Conservation (phyloP, 1,139 yeast genomes). For the Candida neerlandica region DNA sequence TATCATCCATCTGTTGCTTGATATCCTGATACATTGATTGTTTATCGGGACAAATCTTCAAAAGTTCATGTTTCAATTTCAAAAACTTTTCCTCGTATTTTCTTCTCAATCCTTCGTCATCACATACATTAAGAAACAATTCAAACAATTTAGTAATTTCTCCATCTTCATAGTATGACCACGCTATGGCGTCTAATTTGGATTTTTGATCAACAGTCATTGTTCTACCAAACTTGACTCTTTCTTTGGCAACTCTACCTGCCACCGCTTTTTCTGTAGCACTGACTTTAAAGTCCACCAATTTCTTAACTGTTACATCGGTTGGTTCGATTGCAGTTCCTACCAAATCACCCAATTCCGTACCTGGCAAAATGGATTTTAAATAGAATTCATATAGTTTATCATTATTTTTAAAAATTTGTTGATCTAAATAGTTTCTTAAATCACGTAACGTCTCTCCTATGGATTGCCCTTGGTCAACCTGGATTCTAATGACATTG, state of each 20-base stretch:
- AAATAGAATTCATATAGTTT: conserved; percentile 50
- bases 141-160: conserved; percentile 56
- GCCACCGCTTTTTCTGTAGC: conserved; percentile 42
- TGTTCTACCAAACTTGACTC: conserved; percentile 41
- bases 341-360: conserved; percentile 57
- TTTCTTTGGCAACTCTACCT: conserved; percentile 32
- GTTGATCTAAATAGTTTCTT: conserved; percentile 42
- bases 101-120: conserved; percentile 65
- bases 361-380: conserved; percentile 62
- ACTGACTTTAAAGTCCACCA: conserved; percentile 49
- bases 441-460: conserved; percentile 53
- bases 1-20: conserved; percentile 63
- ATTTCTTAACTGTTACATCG: conserved; percentile 48
- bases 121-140: conserved; percentile 57
- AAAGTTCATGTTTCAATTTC: conserved; percentile 55
- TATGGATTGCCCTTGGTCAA: conserved; percentile 37
- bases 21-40: conserved; percentile 41
- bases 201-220: conserved; percentile 35
- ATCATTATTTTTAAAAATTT: conserved; percentile 31
- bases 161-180: conserved; percentile 52
- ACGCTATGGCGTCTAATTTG: conserved; percentile 45
- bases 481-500: conserved; percentile 21
- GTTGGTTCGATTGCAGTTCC: conserved; percentile 55
- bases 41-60: conserved; percentile 49
- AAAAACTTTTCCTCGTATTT: conserved; percentile 61